Evolutionary conservation across 306 rosid genomes (phyloP), one percentile per base, ranked within the genome.

Genomic region (Arachis stenosperma): DNA sequence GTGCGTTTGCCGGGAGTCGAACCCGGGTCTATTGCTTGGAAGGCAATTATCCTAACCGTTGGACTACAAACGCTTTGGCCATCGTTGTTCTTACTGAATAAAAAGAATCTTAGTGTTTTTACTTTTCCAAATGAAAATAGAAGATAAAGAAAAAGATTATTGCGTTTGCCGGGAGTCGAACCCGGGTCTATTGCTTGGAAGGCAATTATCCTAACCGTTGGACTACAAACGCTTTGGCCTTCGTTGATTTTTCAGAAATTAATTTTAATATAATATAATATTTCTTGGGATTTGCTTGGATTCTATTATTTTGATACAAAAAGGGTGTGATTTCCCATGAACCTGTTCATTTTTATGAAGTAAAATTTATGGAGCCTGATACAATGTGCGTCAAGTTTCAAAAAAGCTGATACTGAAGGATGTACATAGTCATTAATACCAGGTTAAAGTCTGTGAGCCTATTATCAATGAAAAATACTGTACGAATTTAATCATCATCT

Each of bases 181-280:
- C 83, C 83, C 85, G 79, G 87, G 85, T 80, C 89, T 80, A 85
- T 77, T 85, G 87, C 85, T 85, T 82, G 89, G 83, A 83, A 82
- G 87, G 83, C 89, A 85, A 85, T 80, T 80, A 85, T 85, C 89
- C 89, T 82, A 83, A 83, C 87, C 87, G 85, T 80, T 86, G 89
- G 89, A 80, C 85, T 80, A 83, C 89, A 86, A 83, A 75, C 78
- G 82, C 77, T 17, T 22, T 22, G 27, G 27, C 1, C 1, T 1
- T 22, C 1, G 27, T 1, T 22, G 27, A 1, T 22, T 1, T 22
- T 22, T 4, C 9, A 3, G 53, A 2, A 9, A 22, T 22, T 22
- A 22, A 22, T 22, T 22, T 22, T 22, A 22, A 22, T 22, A 22
- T 22, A 22, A 22, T 22, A 22, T 22, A 22, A 22, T 33, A 33